Conservation (phyloP, 306 rosid genomes). For the Prunus mira region DNA sequence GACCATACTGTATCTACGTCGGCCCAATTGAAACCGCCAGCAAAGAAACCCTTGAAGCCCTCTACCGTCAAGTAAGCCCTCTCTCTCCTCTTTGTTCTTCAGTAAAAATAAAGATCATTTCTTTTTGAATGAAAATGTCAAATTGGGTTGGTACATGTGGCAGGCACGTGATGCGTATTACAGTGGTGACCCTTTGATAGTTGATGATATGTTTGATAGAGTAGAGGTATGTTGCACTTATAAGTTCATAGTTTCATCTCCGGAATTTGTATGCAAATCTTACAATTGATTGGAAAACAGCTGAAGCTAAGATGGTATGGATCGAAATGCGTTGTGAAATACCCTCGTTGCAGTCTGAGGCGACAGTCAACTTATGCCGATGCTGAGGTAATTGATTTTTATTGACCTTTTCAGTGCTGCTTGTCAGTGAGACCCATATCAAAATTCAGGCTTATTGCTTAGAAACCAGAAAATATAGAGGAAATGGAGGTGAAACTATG, state of each 20-base stretch:
- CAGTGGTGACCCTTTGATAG: constrained; percentile 86
- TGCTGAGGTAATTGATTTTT: constrained; percentile 70
- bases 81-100: background rate
- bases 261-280: background rate
- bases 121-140: background rate
- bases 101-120: background rate
- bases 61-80: constrained; percentile 54
- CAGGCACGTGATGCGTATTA: constrained; percentile 92
- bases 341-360: constrained; percentile 86
- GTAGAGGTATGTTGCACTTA: constrained; percentile 53
- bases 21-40: constrained; percentile 84
- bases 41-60: constrained; percentile 84
- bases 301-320: constrained; percentile 77
- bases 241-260: background rate
- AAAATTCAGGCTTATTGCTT: background rate
- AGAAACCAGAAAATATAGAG: background rate
- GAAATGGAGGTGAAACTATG: background rate
- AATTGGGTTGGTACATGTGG: background rate
- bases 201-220: constrained; percentile 93
- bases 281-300: constrained; percentile 29
- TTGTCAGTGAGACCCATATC: background rate
- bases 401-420: background rate
- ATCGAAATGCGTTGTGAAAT: constrained; percentile 74
- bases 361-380: constrained; percentile 79
- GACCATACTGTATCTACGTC: constrained; percentile 66